Evolutionary conservation across 2,329 filamentous ascomycete species (phyloP), one percentile per base, ranked within the genome.

Genomic region (Fusarium veterinarium): DNA sequence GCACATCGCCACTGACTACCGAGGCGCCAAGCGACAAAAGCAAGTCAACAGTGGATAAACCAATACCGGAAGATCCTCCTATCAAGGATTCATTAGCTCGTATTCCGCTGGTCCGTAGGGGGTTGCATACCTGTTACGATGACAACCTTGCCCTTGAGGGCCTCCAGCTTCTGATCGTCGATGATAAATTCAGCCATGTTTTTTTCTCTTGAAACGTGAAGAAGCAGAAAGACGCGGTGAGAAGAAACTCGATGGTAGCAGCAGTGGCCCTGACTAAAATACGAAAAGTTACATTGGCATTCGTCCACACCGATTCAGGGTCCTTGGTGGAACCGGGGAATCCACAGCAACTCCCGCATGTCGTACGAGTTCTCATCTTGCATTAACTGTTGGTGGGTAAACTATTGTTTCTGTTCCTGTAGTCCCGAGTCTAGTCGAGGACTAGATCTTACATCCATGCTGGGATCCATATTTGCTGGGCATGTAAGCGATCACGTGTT

Each of bases 1-100:
- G 84, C 45, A 90, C 67, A 73, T 91, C 90, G 40, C 83, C 86
- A 31, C 84, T 85, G 65, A 90, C 83, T 23, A 91, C 88, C 20
- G 82, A 84, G 33, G 88, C 89, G 25, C 88, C 89, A 2, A 86
- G 78, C 2, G 83, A 80, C 12, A 91, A 81, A 19, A 90, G 84
- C 5, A 87, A 80, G 13, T 85, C 78, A 12, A 85, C 83, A 2
- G 89, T 90, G 60, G 87, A 87, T 19, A 90, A 83, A 37, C 89
- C 89, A 59, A 91, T 91, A 20, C 90, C 90, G 5, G 88, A 89
- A 1, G 87, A 88, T 62, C 87, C 87, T 53, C 89, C 88, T 77
- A 33, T n/a, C 40, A 20, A 6, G 42, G 48, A 60, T 48, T 33
- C 4, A 6, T 61, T 25, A 61, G 59, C 35, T 20, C 17, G 7